These are phyloP conservation scores for Pisolithus marmoratus DNA, from an alignment of 768 basidiomycete genomes.

Conservation along the genomic window DNA sequence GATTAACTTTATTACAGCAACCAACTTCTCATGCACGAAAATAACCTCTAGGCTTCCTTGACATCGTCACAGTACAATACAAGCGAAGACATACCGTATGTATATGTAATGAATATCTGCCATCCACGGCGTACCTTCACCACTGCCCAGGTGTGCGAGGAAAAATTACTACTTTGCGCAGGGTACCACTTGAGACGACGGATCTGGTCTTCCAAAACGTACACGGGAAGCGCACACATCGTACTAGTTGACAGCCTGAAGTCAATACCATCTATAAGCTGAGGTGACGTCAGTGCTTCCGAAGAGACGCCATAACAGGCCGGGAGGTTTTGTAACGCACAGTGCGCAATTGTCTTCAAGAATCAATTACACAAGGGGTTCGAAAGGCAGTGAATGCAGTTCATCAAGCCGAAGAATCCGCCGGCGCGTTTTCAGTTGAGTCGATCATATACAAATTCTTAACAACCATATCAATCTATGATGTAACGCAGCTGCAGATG, in stretches of 20 bases:
- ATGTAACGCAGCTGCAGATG: too few relatives aligned
- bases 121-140: neutral
- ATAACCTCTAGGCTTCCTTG: constrained; percentile 6
- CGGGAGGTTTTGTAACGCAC: neutral
- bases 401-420: neutral
- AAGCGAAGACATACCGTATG: constrained; percentile 2
- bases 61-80: constrained; percentile 8
- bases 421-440: too few relatives aligned
- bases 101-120: constrained; percentile 4
- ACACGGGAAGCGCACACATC: too few relatives aligned
- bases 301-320: neutral
- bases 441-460: too few relatives aligned
- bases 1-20: constrained; percentile 9
- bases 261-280: too few relatives aligned
- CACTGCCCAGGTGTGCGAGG: too few relatives aligned
- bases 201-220: too few relatives aligned
- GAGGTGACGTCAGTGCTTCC: too few relatives aligned
- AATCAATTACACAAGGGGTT: neutral
- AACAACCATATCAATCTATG: too few relatives aligned
- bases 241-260: too few relatives aligned
- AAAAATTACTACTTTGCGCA: too few relatives aligned
- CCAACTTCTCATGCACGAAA: constrained; percentile 22
- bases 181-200: too few relatives aligned
- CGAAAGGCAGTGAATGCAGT: neutral
- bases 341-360: neutral